These are phyloP conservation scores for Termitomyces sp. DNA, from an alignment of 768 basidiomycete species.

Conservation along the genomic window DNA sequence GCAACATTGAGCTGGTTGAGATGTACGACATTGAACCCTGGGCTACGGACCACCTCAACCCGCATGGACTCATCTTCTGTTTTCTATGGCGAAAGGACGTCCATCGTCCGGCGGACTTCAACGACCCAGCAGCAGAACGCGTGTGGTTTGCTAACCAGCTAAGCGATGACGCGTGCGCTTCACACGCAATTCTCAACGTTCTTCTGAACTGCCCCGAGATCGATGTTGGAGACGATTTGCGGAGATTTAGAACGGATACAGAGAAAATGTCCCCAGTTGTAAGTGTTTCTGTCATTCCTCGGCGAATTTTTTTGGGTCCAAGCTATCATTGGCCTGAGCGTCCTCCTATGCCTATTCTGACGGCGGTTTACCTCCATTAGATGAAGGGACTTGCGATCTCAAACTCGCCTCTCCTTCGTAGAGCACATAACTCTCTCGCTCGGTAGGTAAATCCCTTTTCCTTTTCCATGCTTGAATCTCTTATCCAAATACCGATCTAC, in stretches of 20 bases:
- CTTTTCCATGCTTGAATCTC: background rate
- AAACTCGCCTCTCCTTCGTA: constrained; percentile 51
- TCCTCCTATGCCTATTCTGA: background rate
- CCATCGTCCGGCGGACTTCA: constrained; percentile 44
- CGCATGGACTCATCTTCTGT: constrained; percentile 63
- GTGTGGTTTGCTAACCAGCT: constrained; percentile 74
- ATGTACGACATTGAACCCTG: constrained; percentile 63
- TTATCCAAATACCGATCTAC: constrained; percentile 4
- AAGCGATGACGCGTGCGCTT: constrained; percentile 64
- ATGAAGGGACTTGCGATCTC: constrained; percentile 66
- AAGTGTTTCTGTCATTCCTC: constrained; percentile 22
- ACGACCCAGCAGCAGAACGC: constrained; percentile 51
- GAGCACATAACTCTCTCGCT: constrained; percentile 58
- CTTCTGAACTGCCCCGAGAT: constrained; percentile 54
- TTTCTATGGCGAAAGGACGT: constrained; percentile 55
- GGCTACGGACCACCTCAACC: constrained; percentile 59
- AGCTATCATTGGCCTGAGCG: background rate
- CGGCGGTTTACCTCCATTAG: constrained; percentile 26
- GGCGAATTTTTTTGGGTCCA: constrained; percentile 1
- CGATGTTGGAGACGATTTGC: constrained; percentile 45
- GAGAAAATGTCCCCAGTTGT: constrained; percentile 58
- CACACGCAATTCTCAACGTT: constrained; percentile 61
- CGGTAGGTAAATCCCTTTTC: constrained; percentile 37
- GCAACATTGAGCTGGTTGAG: constrained; percentile 53
- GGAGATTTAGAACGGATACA: constrained; percentile 48